Base-by-base conservation (phyloP, 2,329 filamentous ascomycete genomes). In the Aspergillus persii region DNA sequence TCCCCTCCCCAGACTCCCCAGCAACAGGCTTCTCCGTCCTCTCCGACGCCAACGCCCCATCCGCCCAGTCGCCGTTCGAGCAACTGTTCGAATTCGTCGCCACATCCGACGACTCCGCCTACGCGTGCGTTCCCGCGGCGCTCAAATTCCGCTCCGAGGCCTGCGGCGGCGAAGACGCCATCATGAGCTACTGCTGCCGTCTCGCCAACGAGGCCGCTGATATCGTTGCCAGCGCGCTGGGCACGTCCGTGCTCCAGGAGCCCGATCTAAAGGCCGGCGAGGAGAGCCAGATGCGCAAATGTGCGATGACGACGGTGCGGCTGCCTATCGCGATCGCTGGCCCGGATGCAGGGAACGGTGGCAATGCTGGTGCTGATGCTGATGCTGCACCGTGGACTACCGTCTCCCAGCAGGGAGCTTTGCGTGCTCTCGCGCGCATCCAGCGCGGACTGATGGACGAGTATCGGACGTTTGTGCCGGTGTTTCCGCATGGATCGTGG, bases 31-130 rank as follows among this genome's bases (percentile, higher is more conserved):
- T 41, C 15, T 41, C 36, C 5, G 12, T 12, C 12, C 36, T 41
- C 15, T 41, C 36, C 3, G 36, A 41, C 36, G 12, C 86, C 61
- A 80, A 80, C 4, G 68, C 71, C 0, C 92, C 67, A 2, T 67
- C 85, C 36, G 7, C 36, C 3, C 36, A 88, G 67, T 82, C 83
- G 7, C 69, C 74, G 0, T 96, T 90, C 63, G 83, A 91, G 12
- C 77, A 73, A 11, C 86, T 87, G 48, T 96, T 96, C 69, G 85
- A 92, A 68, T 94, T 88, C 63, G 82, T 89, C 3, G 91, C 89
- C 9, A 96, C 92, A 0, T 74, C 87, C 4, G 92, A 97, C 68
- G 87, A 85, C 61, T 80, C 85, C 4, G 84, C 90, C 0, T 94
- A 88, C 63, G 77, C 92, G 1, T 92, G 88, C 68, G 81, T 95